phyloP scores from a whole-genome alignment of 768 basidiomycete genomes.

The Leccinum fibrillosum region DNA sequence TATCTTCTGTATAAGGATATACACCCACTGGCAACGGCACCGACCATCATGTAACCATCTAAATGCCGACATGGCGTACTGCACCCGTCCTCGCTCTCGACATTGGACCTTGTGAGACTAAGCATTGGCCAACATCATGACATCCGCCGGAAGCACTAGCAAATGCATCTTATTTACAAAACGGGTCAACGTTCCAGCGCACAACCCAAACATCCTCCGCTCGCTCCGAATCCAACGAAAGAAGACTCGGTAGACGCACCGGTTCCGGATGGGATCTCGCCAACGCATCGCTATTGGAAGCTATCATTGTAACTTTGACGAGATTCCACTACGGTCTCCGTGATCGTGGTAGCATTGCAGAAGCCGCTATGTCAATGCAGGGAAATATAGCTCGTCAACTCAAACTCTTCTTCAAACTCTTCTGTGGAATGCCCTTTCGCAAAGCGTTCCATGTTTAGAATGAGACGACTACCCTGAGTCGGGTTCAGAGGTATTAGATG shows the following conservation, averaged over 20 bases:
- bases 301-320: too few species aligned
- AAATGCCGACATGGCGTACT: neutral
- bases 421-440: neutral
- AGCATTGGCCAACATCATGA: neutral
- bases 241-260: neutral
- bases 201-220: neutral
- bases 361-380: neutral
- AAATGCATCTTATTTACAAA: conserved; percentile 67
- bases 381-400: conserved; percentile 9
- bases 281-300: neutral
- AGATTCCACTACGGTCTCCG: neutral
- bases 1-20: too few species aligned
- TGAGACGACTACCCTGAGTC: conserved; percentile 21
- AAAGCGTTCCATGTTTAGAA: conserved; percentile 24
- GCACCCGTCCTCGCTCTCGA: neutral
- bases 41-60: neutral
- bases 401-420: neutral
- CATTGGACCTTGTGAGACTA: neutral
- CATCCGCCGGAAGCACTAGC: conserved; percentile 43
- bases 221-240: neutral
- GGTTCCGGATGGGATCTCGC: neutral
- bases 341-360: neutral
- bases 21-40: neutral
- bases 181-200: neutral
- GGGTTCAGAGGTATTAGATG: neutral